Evolutionary conservation across 78 protist species (phyloP), one percentile per base, ranked within the genome.

Genomic region (Emiliania huxleyi): DNA sequence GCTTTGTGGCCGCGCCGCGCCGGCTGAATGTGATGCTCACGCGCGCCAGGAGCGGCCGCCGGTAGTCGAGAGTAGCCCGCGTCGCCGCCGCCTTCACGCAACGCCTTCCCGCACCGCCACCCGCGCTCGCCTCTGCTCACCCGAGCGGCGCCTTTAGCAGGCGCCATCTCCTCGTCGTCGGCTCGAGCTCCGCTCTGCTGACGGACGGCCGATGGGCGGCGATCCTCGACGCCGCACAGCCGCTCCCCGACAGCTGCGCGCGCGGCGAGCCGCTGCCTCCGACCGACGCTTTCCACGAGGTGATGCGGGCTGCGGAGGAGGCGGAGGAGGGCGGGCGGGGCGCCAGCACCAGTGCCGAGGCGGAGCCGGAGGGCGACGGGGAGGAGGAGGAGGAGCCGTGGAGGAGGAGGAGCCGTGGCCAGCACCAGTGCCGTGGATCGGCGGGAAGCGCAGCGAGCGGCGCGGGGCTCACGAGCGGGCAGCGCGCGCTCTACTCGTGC

Each of bases 1-100:
- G 43, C n/a, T 93, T 89, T 81, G 25, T 89, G 21, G 90, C 21
- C 22, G 2, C 3, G 23, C 79, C 93, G 21, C 42, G 35, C 42
- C 91, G 95, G 37, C 69, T 93, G 29, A 93, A 93, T 49, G 95
- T 93, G 49, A 77, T 91, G 19, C 4, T 93, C 45, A 93, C 95
- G 22, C 69, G 95, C 8, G 95, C 95, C 12, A n/a, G n/a, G n/a
- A n/a, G n/a, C n/a, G n/a, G n/a, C n/a, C n/a, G n/a, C n/a, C n/a
- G n/a, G n/a, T n/a, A n/a, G n/a, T n/a, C n/a, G n/a, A n/a, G n/a
- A n/a, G n/a, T n/a, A n/a, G n/a, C n/a, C n/a, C n/a, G n/a, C n/a
- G n/a, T n/a, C n/a, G n/a, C n/a, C n/a, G n/a, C n/a, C n/a, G n/a
- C n/a, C n/a, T n/a, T n/a, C n/a, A n/a, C n/a, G n/a, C n/a, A n/a